Base-by-base conservation (phyloP, 2,329 filamentous ascomycete species). In the Chlorencoelia australis region DNA sequence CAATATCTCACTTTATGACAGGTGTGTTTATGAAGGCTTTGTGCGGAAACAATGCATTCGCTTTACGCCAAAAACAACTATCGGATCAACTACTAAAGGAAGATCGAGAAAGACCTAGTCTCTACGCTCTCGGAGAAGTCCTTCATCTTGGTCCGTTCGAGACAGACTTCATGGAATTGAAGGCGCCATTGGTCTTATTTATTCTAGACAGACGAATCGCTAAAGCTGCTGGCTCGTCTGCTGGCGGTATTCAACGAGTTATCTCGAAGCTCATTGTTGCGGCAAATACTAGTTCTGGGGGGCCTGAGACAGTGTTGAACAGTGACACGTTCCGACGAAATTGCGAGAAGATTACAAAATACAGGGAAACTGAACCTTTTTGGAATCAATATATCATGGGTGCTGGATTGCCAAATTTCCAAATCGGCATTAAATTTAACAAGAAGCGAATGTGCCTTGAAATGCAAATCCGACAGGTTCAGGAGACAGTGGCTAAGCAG, bases 371-470 rank as follows among this genome's bases (percentile, higher is more conserved):
- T 0, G 91, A 98, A 44, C 70, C 75, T 1, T 96, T 98, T 57
- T 96, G 93, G 70, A 77, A 79, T 28, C 89, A 98, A 55, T 98
- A 89, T 89, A 75, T 98, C 1, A 74, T 81, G 45, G 81, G 83
- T 8, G 79, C 86, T 11, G 93, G 93, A 1, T 96, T 88, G 51
- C 91, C 93, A 0, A 75, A 79, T 27, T 94, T 98, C 49, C 71
- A 81, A 32, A 83, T 94, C 32, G 82, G 78, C 25, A 88, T 94
- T 47, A 75, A 80, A 13, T 98, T 98, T 63, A 98, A 98, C 57
- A 96, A 96, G 65, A 98, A 98, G 65, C 83, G 93, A 50, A 69
- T 96, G 4, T 88, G 89, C 18, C 86, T 98, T 1, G 88, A 96
- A 59, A 82, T 98, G 68, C 81, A 77, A 7, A 84, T 98, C 45